Conservation (phyloP, 2,329 filamentous ascomycete species). For the Trichoderma arundinaceum region DNA sequence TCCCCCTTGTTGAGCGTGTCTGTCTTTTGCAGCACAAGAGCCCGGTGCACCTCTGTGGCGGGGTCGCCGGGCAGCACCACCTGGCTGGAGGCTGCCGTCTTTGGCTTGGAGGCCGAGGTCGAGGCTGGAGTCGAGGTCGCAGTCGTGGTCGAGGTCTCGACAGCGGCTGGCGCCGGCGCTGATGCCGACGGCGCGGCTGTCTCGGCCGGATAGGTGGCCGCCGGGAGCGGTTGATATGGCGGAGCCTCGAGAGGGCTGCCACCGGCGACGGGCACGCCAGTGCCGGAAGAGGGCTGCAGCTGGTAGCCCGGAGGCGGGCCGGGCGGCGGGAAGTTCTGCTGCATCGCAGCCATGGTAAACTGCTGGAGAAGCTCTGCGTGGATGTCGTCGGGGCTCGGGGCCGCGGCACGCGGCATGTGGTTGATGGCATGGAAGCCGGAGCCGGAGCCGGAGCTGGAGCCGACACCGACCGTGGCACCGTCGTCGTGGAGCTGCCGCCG, state of each 20-base stretch:
- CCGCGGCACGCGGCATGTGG: conserved; percentile 38
- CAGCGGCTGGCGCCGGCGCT: background rate
- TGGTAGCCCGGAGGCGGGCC: conserved; percentile 33
- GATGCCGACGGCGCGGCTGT: background rate
- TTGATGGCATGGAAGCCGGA: conserved; percentile 44
- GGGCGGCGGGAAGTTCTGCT: conserved; percentile 31
- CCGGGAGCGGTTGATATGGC: conserved; percentile 34
- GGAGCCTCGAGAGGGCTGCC: conserved; percentile 37
- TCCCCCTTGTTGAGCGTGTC: conserved; percentile 77
- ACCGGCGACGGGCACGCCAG: conserved; percentile 38
- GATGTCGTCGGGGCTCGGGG: conserved; percentile 48
- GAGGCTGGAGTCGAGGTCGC: background rate
- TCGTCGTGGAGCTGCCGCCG: conserved; percentile 40
- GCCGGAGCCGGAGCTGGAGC: conserved; percentile 37
- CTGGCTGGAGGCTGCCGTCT: background rate
- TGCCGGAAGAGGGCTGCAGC: conserved; percentile 33
- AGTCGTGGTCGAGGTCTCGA: background rate
- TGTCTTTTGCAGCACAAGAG: conserved; percentile 74
- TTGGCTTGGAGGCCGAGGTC: background rate
- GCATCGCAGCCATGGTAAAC: conserved; percentile 43
- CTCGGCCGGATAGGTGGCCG: background rate
- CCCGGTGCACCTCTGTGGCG: conserved; percentile 44
- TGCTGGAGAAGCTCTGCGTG: conserved; percentile 63
- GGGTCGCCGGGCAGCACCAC: conserved; percentile 35
- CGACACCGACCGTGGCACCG: background rate